Percentiles rank a stretch among this genome's conserved stretches.
phyloP scores from a whole-genome alignment of 176 grass and related monocot species.

The Puccinellia tenuiflora region DNA sequence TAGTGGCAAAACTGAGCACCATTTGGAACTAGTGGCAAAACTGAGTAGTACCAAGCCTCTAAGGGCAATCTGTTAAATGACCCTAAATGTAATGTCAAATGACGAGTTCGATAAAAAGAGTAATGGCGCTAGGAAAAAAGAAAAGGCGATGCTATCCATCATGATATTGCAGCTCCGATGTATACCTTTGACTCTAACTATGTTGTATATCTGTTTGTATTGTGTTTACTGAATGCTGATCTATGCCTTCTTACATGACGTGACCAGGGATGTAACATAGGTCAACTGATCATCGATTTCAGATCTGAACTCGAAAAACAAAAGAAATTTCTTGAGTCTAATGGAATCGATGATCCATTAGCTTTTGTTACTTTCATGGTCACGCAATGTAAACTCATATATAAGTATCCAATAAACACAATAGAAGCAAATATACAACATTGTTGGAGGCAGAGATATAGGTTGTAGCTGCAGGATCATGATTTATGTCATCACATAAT shows the following conservation, averaged over 20 bases:
- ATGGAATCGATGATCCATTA: no score
- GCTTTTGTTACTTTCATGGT: no score
- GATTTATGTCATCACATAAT: slow-evolving; percentile 4
- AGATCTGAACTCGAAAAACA: slow-evolving; percentile 30
- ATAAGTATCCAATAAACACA: neutral
- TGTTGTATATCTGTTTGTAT: neutral
- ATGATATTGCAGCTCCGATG: neutral
- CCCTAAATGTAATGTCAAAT: no score
- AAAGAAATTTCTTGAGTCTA: no score
- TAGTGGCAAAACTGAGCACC: no score
- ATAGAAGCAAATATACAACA: neutral
- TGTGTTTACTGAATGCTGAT: neutral
- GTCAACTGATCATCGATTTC: neutral
- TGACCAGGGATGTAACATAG: slow-evolving; percentile 22
- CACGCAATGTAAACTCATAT: neutral
- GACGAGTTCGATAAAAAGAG: neutral
- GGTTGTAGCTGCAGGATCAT: neutral
- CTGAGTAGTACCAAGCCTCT: no score
- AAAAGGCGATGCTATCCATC: slow-evolving; percentile 22
- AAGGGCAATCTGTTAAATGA: no score
- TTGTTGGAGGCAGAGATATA: slow-evolving; percentile 14
- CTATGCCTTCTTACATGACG: neutral
- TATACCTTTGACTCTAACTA: slow-evolving; percentile 13
- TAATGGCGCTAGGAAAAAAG: slow-evolving; percentile 13
- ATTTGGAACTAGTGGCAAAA: no score